phyloP scores from a whole-genome alignment of 306 rosid species.

The Lupinus albus region DNA sequence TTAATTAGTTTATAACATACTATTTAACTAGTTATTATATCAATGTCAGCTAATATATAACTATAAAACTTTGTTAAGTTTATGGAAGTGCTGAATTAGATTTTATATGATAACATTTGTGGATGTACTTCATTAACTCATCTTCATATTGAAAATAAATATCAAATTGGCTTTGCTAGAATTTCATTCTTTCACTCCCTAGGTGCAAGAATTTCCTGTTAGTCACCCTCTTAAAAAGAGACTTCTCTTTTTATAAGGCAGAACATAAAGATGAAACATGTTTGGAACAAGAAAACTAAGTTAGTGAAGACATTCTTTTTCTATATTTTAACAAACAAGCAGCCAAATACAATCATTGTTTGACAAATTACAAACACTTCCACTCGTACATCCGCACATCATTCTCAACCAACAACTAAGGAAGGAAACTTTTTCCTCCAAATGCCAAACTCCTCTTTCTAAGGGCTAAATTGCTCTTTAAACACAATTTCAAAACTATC shows the following conservation, averaged over 20 bases:
- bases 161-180: too few species aligned
- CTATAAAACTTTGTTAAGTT: too few species aligned
- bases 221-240: not conserved
- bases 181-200: too few species aligned
- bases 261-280: not conserved
- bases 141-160: too few species aligned
- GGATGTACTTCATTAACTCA: too few species aligned
- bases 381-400: constrained; percentile 7
- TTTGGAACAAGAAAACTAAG: constrained; percentile 14
- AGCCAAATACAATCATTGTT: constrained; percentile 43
- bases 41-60: too few species aligned
- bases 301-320: constrained; percentile 26
- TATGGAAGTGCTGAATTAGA: too few species aligned
- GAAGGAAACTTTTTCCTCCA: constrained; percentile 33
- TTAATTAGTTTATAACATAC: too few species aligned
- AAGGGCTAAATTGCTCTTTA: constrained; percentile 28
- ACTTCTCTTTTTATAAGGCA: not conserved
- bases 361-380: constrained; percentile 36
- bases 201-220: not conserved
- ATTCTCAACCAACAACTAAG: constrained; percentile 39
- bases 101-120: too few species aligned
- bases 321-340: constrained; percentile 29
- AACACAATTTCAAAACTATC: constrained; percentile 36
- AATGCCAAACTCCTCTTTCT: constrained; percentile 40
- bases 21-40: too few species aligned